Conservation (phyloP, 2,329 filamentous ascomycete genomes). For the Huntiella decipiens region DNA sequence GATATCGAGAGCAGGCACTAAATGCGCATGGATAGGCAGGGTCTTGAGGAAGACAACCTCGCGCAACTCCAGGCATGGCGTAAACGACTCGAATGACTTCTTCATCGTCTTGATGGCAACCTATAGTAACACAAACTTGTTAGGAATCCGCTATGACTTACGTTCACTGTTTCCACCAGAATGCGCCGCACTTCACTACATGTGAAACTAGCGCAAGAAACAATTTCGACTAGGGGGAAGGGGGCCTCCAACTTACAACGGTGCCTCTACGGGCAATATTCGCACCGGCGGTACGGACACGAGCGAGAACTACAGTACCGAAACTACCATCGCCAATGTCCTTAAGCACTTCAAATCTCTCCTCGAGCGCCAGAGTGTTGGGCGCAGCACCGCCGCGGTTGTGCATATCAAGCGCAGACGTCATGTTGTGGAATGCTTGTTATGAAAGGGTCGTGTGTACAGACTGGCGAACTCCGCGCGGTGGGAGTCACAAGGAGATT, state of each 20-base stretch:
- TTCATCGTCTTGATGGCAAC: conserved; percentile 99
- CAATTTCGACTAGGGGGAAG: too few species aligned
- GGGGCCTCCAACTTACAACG: conserved; percentile 44
- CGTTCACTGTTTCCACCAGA: background rate
- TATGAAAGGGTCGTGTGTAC: conserved; percentile 7
- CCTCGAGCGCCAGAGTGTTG: conserved; percentile 50
- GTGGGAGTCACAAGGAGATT: conserved; percentile 12
- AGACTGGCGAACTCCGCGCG: conserved; percentile 10
- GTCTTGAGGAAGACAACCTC: conserved; percentile 94
- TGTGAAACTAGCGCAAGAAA: background rate
- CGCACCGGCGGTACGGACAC: conserved; percentile 78
- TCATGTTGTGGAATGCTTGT: conserved; percentile 6
- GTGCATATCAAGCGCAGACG: conserved; percentile 42
- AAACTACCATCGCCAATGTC: conserved; percentile 98
- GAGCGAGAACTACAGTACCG: conserved; percentile 80
- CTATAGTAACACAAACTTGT: conserved; percentile 27
- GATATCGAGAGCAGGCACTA: conserved; percentile 95
- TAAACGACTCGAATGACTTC: conserved; percentile 90
- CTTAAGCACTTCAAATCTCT: conserved; percentile 91
- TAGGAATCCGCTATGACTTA: background rate
- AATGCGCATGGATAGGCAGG: conserved; percentile 68
- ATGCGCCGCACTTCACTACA: background rate
- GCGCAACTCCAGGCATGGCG: conserved; percentile 75
- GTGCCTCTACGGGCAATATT: conserved; percentile 78
- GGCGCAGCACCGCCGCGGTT: conserved; percentile 41